Percentiles rank a stretch among this genome's conserved stretches.
Conservation (phyloP, 768 basidiomycete species). For the Leccinum truebloodii region DNA sequence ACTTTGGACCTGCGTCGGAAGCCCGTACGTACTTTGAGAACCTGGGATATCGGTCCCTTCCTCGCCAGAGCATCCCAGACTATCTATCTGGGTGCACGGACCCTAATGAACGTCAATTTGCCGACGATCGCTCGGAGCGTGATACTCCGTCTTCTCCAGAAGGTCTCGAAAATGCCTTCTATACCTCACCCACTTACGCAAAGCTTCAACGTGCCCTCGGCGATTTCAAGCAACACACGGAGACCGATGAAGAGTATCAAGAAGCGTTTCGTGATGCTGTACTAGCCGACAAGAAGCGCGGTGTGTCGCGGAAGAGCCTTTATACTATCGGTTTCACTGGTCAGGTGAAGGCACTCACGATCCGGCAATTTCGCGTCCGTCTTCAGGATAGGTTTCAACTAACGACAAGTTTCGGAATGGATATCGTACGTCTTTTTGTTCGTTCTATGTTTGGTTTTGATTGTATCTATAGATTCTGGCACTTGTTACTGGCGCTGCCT, state of each 20-base stretch:
- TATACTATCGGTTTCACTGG: constrained; percentile 79
- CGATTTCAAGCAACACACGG: constrained; percentile 57
- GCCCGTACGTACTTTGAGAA: constrained; percentile 79
- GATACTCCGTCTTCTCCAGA: constrained; percentile 66
- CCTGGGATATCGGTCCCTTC: constrained; percentile 71
- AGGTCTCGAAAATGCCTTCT: constrained; percentile 65
- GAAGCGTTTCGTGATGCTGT: constrained; percentile 79
- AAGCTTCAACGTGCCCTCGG: constrained; percentile 48
- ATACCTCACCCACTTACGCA: constrained; percentile 44
- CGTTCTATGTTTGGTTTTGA: neutral
- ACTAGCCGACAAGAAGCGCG: constrained; percentile 72
- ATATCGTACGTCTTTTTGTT: constrained; percentile 46
- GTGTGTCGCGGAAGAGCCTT: constrained; percentile 75
- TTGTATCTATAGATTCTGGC: constrained; percentile 24
- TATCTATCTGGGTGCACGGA: constrained; percentile 85
- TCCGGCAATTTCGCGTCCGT: constrained; percentile 71
- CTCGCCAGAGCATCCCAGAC: constrained; percentile 84
- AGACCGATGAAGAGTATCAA: constrained; percentile 64
- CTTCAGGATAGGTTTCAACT: constrained; percentile 80
- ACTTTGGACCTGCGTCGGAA: constrained; percentile 70
- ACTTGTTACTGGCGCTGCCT: constrained; percentile 74
- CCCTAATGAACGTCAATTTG: constrained; percentile 81
- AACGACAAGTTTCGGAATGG: constrained; percentile 65
- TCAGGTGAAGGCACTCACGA: constrained; percentile 70
- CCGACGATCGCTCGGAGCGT: constrained; percentile 53